Evolutionary conservation across 2,329 filamentous ascomycete species (phyloP).

Genomic region (Verruconis gallopava): DNA sequence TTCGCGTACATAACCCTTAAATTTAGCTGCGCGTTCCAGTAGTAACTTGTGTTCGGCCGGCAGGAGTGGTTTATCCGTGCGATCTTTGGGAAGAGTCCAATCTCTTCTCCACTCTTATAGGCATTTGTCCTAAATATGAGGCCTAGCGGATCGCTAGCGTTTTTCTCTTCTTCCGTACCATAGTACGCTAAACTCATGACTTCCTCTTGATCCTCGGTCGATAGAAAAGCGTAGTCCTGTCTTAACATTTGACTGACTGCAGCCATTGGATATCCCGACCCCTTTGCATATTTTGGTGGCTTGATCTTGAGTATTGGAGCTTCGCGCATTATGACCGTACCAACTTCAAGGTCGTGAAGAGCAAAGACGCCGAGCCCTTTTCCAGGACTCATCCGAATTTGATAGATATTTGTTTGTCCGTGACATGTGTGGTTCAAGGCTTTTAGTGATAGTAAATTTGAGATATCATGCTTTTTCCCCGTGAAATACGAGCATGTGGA

Average conservation of each 20-base stretch:
- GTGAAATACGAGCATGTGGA: no score
- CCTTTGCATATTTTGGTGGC: conserved; percentile 18
- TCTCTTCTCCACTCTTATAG: conserved; percentile 20
- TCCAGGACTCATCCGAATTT: neutral
- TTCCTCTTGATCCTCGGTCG: conserved; percentile 15
- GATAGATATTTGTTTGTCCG: conserved; percentile 14
- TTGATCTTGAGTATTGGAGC: conserved; percentile 13
- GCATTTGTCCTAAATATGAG: conserved; percentile 25
- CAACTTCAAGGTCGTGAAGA: neutral
- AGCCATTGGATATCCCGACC: conserved; percentile 18
- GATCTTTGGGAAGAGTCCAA: conserved; percentile 23
- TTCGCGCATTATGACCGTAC: conserved; percentile 1
- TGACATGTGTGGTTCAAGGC: conserved; percentile 15
- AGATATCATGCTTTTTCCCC: no score
- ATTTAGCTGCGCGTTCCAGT: neutral
- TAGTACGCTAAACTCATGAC: conserved; percentile 19
- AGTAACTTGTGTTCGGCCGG: conserved; percentile 17
- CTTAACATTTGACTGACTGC: conserved; percentile 16
- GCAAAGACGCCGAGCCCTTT: conserved; percentile 2
- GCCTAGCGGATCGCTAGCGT: conserved; percentile 16
- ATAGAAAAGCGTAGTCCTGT: conserved; percentile 17
- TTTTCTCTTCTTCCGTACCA: conserved; percentile 10
- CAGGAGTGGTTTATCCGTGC: conserved; percentile 26
- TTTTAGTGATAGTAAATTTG: no score
- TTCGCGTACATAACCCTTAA: neutral